Conservation (phyloP, 768 basidiomycete genomes). For the Chlorophyllum brunneum region DNA sequence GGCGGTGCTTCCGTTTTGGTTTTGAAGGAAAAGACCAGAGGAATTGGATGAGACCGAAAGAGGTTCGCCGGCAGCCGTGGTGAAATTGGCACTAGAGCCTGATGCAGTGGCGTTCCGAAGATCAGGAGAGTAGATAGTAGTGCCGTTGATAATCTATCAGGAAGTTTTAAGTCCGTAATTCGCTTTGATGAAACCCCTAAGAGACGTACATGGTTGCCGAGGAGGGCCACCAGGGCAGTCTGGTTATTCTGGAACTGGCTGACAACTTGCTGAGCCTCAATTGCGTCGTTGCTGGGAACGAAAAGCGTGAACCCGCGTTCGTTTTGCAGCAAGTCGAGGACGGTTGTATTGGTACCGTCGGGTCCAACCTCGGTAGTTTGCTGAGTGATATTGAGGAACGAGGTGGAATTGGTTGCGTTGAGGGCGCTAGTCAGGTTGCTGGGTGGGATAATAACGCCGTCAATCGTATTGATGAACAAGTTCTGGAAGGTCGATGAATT, state of each 20-base stretch:
- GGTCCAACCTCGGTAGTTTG: constrained; percentile 20
- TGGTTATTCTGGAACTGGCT: constrained; percentile 37
- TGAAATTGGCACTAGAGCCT: constrained; percentile 26
- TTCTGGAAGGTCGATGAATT: constrained; percentile 37
- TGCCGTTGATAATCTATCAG: constrained; percentile 59
- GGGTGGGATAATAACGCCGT: constrained; percentile 51
- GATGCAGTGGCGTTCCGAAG: constrained; percentile 24
- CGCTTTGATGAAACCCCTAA: background rate
- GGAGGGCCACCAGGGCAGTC: constrained; percentile 39
- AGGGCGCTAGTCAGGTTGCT: constrained; percentile 40
- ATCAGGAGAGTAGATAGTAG: constrained; percentile 57
- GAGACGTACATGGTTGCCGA: constrained; percentile 57
- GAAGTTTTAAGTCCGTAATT: background rate
- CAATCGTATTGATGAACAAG: constrained; percentile 42
- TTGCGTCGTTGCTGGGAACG: constrained; percentile 52
- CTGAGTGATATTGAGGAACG: constrained; percentile 29
- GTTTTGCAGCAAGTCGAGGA: constrained; percentile 30
- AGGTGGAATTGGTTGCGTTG: constrained; percentile 37
- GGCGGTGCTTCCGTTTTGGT: constrained; percentile 25
- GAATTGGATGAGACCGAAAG: constrained; percentile 50
- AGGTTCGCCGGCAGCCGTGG: constrained; percentile 55
- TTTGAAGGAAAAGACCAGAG: constrained; percentile 53
- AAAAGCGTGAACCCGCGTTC: constrained; percentile 63
- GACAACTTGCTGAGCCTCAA: constrained; percentile 30
- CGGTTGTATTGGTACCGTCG: constrained; percentile 31